A percentile compares a stretch with the other conserved stretches of the same genome.
phyloP scores from a whole-genome alignment of 768 basidiomycete species.

The Pisolithus orientalis region DNA sequence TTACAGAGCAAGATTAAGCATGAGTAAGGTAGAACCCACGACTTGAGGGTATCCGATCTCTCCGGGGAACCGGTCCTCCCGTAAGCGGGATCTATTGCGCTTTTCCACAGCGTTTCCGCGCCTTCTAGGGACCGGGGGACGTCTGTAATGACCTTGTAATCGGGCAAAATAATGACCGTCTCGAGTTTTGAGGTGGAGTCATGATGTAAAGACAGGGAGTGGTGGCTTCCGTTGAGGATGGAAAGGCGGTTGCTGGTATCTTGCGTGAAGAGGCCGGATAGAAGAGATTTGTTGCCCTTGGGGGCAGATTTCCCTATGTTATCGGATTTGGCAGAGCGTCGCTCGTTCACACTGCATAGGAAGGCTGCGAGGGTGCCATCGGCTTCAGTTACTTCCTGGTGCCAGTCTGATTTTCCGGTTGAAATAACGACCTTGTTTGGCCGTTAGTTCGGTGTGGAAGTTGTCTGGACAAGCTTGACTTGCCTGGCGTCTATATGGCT shows the following conservation, averaged over 20 bases:
- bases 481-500: constrained; percentile 80
- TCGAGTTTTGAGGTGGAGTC: constrained; percentile 46
- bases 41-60: constrained; percentile 46
- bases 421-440: constrained; percentile 70
- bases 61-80: constrained; percentile 40
- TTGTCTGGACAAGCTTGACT: constrained; percentile 2
- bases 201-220: constrained; percentile 44
- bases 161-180: constrained; percentile 86
- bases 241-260: constrained; percentile 52
- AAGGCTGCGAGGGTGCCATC: constrained; percentile 64
- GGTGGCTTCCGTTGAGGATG: constrained; percentile 81
- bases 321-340: not conserved
- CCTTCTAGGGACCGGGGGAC: constrained; percentile 59
- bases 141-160: constrained; percentile 78
- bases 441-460: not conserved
- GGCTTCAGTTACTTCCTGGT: constrained; percentile 67
- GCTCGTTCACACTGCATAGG: constrained; percentile 27
- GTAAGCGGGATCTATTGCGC: constrained; percentile 53
- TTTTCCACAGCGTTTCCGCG: constrained; percentile 64
- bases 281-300: constrained; percentile 8
- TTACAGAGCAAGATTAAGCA: constrained; percentile 86
- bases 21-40: constrained; percentile 84
- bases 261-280: constrained; percentile 52
- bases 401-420: constrained; percentile 89
- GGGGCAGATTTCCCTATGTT: not conserved